Base-by-base conservation (phyloP, 2,329 filamentous ascomycete genomes). In the Dichotomopilus funicola region DNA sequence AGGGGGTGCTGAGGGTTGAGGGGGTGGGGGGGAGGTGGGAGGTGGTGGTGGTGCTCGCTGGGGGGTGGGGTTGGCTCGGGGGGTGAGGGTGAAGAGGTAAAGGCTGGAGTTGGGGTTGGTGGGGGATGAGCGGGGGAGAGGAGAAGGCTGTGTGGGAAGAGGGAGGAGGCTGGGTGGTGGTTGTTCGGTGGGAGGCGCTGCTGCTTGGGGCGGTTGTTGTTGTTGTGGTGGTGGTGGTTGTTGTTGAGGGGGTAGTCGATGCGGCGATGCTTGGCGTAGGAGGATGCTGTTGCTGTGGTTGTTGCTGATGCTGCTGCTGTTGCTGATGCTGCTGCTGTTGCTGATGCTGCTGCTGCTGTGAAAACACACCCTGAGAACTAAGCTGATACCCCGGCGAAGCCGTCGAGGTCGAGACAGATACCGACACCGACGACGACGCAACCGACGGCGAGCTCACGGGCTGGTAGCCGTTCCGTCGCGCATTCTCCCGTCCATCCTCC, bases 401-500 rank as follows among this genome's bases (percentile, higher is more conserved):
- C 12, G 40, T 11, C 5, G 41, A 43, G 19, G 48, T 53, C 10
- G 47, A 49, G 2, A 49, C 44, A 4, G 53, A 51, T 8, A 57
- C 51, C 13, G 53, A 55, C 36, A 56, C 43, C 1, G 54, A 51
- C 5, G 51, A 55, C 5, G 49, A 38, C 33, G 46, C 46, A 47
- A 55, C 5, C 3, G 50, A 53, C 12, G 53, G 46, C 10, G 50
- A 7, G 46, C 44, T 50, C 19, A 27, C 19, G 19, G 19, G 19
- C 19, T 27, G 19, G 19, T 27, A 27, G 19, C 19, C 19, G 19
- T 27, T 27, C 19, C 19, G 19, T 27, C 3, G 19, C 19, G 19
- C 19, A 27, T 27, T 27, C 19, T 27, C 19, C 19, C 19, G 19
- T 27, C 19, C 19, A 27, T 27, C 19, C 19, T 27, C 19, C 19